A percentile compares a stretch with the other conserved stretches of the same genome.
These are phyloP conservation scores for Arabidopsis suecica DNA, from an alignment of 345 rosid species.

Conservation along the genomic window DNA sequence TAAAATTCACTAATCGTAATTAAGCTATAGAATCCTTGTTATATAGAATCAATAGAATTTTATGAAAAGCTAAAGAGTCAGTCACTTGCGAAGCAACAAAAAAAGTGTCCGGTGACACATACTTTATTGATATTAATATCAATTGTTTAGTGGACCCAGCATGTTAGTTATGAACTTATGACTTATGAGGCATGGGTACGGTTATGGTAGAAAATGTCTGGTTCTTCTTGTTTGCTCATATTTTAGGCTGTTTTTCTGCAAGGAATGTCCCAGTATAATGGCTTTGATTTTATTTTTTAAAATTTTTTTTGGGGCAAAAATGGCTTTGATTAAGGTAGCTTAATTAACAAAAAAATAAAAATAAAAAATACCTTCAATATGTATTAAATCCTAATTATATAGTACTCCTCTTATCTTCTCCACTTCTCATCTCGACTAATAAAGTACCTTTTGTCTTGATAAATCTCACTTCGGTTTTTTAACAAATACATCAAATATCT, in stretches of 20 bases:
- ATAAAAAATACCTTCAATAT: background rate
- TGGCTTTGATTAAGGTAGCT: background rate
- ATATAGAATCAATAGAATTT: background rate
- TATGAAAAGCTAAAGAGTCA: background rate
- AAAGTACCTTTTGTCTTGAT: conserved; percentile 6
- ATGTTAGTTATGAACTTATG: background rate
- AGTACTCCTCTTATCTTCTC: background rate
- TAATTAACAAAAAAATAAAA: background rate
- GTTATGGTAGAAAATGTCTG: background rate
- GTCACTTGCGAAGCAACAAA: background rate
- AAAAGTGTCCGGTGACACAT: background rate
- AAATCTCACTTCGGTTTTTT: conserved; percentile 6
- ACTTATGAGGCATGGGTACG: background rate
- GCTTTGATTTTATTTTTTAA: background rate
- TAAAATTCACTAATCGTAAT: background rate
- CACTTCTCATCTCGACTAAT: conserved; percentile 10
- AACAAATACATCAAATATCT: background rate
- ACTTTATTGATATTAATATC: background rate
- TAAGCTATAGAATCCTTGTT: background rate
- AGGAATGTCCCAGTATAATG: background rate
- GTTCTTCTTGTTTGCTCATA: conserved; percentile 14
- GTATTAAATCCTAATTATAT: background rate
- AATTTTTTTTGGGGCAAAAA: no score
- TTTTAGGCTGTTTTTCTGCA: background rate
- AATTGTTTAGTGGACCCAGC: no score